Evolutionary conservation across 2,329 filamentous ascomycete genomes (phyloP), one percentile per base, ranked within the genome.

Genomic region (Ophiocordyceps camponoti-saundersi): DNA sequence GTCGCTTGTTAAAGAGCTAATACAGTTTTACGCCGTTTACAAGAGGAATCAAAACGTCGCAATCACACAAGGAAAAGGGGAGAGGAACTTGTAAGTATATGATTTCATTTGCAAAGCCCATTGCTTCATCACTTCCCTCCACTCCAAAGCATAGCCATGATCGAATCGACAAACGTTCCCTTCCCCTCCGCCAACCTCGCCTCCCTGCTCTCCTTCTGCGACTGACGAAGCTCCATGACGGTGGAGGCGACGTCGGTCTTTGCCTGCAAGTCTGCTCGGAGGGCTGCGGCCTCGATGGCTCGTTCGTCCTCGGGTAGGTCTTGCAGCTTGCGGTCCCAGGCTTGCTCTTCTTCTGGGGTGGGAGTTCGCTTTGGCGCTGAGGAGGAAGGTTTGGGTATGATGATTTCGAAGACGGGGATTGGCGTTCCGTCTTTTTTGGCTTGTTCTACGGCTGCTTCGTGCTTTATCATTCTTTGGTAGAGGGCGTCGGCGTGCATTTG

Each of bases 401-500:
- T 61, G 8, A 77, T 70, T 44, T 76, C 67, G 56, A 85, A 80
- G 20, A 68, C 65, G 0, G 83, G 81, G 43, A 70, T 59, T 0
- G 73, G 70, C n/a, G 62, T 63, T 26, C 77, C 78, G 52, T 75
- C 73, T 47, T 72, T 69, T 61, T 79, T 79, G 34, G 82, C 84
- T 56, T 79, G 73, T 52, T 83, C 77, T n/a, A 85, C 78, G 51
- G 73, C 75, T 20, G 70, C 71, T 64, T 98, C 90, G 60, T 94
- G 87, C 50, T 78, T 74, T 36, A 94, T 64, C 80, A 96, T 87
- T 55, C 83, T 79, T 57, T 90, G 84, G 64, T 88, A 98, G 40
- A 98, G 72, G 52, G 77, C 78, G 66, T 98, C 92, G 49, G 90
- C 90, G 62, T 95, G 89, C 81, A 96, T 86, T 65, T 96, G 92